phyloP scores from a whole-genome alignment of 129 eudicot genomes.

The Helianthus tuberosus region DNA sequence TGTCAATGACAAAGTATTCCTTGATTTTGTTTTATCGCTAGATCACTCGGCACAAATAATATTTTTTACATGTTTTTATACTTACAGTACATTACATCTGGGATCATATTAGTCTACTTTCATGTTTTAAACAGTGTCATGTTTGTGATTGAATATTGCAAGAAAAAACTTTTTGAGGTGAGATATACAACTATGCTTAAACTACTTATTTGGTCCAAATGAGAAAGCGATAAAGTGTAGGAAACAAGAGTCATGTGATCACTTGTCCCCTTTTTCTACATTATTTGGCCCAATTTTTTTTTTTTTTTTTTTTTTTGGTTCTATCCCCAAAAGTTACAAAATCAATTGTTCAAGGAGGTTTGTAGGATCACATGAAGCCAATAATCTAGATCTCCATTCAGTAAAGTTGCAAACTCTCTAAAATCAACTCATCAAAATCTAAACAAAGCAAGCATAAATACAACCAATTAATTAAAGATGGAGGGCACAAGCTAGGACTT shows the following conservation, averaged over 20 bases:
- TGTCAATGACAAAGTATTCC: not conserved
- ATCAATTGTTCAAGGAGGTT: slow-evolving; percentile 9
- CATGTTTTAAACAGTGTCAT: slow-evolving; percentile 14
- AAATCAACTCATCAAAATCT: slow-evolving; percentile 9
- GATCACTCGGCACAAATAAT: not conserved
- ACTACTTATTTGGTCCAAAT: slow-evolving; percentile 2
- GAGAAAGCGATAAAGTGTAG: slow-evolving; percentile 11
- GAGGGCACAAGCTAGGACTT: too few relatives aligned
- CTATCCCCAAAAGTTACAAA: not conserved
- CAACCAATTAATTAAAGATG: not conserved
- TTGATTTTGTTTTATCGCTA: not conserved
- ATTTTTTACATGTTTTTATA: not conserved
- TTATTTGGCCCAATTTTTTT: slow-evolving; percentile 4
- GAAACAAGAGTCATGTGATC: slow-evolving; percentile 15
- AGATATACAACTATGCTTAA: not conserved
- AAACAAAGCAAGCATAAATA: slow-evolving; percentile 6
- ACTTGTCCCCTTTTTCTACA: slow-evolving; percentile 2
- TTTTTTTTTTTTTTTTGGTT: too few relatives aligned
- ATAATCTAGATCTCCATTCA: slow-evolving; percentile 11
- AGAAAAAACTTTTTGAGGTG: slow-evolving; percentile 7
- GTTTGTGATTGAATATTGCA: slow-evolving; percentile 19
- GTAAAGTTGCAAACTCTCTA: slow-evolving; percentile 1
- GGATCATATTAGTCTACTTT: not conserved
- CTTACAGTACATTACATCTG: not conserved
- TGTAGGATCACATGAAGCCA: slow-evolving; percentile 18